Percentiles rank a stretch among this genome's conserved stretches.
phyloP scores from a whole-genome alignment of 176 grass and related monocot species.

The Paspalum notatum region DNA sequence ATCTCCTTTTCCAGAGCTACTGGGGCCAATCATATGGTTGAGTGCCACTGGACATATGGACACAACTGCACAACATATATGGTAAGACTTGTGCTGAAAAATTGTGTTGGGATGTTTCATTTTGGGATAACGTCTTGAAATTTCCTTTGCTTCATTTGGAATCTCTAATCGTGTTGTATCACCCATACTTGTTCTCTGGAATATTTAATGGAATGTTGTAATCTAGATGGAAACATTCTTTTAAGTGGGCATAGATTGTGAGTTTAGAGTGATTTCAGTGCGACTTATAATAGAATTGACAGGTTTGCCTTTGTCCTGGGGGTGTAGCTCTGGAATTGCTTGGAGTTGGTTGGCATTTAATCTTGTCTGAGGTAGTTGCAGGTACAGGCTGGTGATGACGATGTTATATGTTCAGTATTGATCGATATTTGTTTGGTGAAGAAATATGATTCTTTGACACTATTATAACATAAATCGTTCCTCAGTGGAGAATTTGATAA shows the following conservation, averaged over 20 bases:
- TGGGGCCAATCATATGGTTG: constrained; percentile 30
- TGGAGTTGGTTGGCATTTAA: constrained; percentile 59
- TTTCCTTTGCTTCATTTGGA: constrained; percentile 31
- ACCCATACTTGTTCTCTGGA: constrained; percentile 4
- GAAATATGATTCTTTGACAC: constrained; percentile 27
- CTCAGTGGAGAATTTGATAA: constrained; percentile 16
- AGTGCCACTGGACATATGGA: constrained; percentile 32
- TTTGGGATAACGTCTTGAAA: constrained; percentile 3
- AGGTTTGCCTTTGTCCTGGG: constrained; percentile 31
- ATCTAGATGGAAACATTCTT: constrained; percentile 25
- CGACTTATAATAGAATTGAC: constrained; percentile 22
- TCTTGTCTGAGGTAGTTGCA: constrained; percentile 52
- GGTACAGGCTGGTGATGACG: constrained; percentile 52
- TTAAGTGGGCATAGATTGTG: neutral
- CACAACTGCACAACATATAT: constrained; percentile 23
- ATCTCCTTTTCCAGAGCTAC: constrained; percentile 13
- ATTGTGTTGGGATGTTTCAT: neutral
- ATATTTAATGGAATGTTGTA: neutral
- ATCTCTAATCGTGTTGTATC: neutral
- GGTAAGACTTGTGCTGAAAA: constrained; percentile 33
- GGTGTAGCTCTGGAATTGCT: constrained; percentile 34
- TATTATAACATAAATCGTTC: constrained; percentile 12
- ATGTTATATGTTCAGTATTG: constrained; percentile 31
- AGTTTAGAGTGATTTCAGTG: constrained; percentile 29
- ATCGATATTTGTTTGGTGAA: constrained; percentile 14